Evolutionary conservation across 192 early-diverging fungal species (phyloP), one percentile per base, ranked within the genome.

Genomic region (Mortierella hygrophila): DNA sequence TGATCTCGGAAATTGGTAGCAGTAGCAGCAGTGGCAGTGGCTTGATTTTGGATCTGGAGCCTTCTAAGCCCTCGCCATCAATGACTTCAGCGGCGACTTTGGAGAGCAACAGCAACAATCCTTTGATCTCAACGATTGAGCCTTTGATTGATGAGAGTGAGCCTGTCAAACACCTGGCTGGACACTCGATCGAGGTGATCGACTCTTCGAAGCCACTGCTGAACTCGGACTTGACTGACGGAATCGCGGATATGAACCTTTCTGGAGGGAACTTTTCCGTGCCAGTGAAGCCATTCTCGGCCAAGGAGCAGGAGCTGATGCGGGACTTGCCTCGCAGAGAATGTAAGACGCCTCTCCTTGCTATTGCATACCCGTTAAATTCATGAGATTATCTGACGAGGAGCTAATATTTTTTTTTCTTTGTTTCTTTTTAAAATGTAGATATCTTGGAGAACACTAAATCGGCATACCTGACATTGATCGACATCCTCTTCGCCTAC

Each of bases 401-500:
- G 32, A 18, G 21, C 40, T 32, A 68, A 35, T 26, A 68, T 3
- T 35, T 8, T 15, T 15, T 16, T 68, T 68, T 68, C 13, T 6
- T 32, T 1, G 29, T 44, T 41, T 29, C 41, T 38, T 2, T 65
- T 60, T 8, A 69, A 44, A 11, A 26, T 79, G 32, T 57, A 95
- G 93, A 95, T 79, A 82, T 96, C 13, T 70, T 97, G 20, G 89
- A 93, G 29, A 89, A 96, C 72, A 90, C 92, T 23, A 91, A 92
- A 60, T 75, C 89, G 2, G 86, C 95, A 0, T 99, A 99, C 82
- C 88, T 99, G 29, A 95, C 96, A 0, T 86, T 99, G 26, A 93
- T 99, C 16, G 98, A 99, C 81, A 89, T 99, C 44, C 49, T 98
- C 5, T 99, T 96, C 88, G 96, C 96, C 0, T 98, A 98, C 89